These are phyloP conservation scores for Naganishia sp. DNA, from an alignment of 1,284 basidiomycete genomes.

Conservation along the genomic window DNA sequence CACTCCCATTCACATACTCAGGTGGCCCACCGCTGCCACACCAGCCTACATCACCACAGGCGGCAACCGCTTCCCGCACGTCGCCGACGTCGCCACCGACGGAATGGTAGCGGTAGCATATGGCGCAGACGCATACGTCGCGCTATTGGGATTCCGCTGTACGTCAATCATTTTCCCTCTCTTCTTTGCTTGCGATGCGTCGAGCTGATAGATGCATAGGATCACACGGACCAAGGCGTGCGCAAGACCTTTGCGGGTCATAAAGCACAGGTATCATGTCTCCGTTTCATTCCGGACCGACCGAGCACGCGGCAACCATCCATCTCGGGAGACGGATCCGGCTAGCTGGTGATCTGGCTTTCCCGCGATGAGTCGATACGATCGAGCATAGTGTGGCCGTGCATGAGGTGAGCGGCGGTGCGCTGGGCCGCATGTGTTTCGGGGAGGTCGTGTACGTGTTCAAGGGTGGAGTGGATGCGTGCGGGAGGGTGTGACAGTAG, in stretches of 20 bases:
- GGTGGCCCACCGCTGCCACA: background rate
- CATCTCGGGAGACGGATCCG: conserved; percentile 72
- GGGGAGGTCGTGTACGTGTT: too few relatives aligned
- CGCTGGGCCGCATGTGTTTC: conserved; percentile 54
- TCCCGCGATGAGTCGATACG: conserved; percentile 53
- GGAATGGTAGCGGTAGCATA: conserved; percentile 74
- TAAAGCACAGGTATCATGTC: conserved; percentile 67
- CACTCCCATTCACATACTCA: too few relatives aligned
- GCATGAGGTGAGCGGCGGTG: conserved; percentile 69
- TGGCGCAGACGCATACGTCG: conserved; percentile 72
- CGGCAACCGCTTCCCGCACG: conserved; percentile 69
- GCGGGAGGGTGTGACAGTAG: conserved; percentile 68
- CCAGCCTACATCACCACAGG: conserved; percentile 73
- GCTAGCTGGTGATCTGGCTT: conserved; percentile 56
- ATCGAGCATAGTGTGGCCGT: conserved; percentile 58
- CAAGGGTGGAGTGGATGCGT: conserved; percentile 72
- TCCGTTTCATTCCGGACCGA: too few relatives aligned
- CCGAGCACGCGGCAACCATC: conserved; percentile 44
- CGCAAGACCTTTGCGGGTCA: conserved; percentile 72
- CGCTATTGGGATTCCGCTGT: conserved; percentile 70
- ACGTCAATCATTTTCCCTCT: conserved; percentile 44
- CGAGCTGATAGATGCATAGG: too few relatives aligned
- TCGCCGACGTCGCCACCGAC: conserved; percentile 60
- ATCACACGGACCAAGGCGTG: conserved; percentile 61
- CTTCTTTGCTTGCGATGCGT: background rate